Conservation (phyloP, 2,329 filamentous ascomycete species). For the Didymella keratinophila region DNA sequence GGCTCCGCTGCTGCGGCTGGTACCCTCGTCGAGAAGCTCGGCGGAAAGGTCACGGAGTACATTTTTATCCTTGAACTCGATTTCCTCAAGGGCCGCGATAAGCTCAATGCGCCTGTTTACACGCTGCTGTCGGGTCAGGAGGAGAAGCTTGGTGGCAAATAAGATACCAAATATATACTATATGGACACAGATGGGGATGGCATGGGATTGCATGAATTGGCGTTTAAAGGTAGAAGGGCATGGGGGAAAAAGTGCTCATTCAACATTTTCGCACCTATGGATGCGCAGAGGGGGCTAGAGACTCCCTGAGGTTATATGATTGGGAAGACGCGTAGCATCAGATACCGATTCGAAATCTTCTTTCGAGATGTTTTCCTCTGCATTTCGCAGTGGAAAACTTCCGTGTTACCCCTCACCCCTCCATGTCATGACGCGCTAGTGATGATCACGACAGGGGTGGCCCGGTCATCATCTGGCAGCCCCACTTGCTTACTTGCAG, state of each 20-base stretch:
- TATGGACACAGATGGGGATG: conserved; percentile 20
- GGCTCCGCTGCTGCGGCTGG: conserved; percentile 90
- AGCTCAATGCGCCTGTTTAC: conserved; percentile 83
- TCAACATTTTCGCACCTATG: conserved; percentile 21
- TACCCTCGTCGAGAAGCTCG: conserved; percentile 83
- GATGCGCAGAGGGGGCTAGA: background rate
- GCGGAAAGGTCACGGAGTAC: conserved; percentile 85
- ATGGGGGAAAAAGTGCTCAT: conserved; percentile 14
- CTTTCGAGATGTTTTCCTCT: background rate
- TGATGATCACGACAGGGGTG: background rate
- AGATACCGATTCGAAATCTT: background rate
- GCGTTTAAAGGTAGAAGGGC: conserved; percentile 28
- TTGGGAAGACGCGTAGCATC: background rate
- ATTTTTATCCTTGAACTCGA: conserved; percentile 96
- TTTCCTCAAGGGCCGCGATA: conserved; percentile 88
- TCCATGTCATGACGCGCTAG: conserved; percentile 8
- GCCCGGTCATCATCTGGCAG: background rate
- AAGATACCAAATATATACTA: conserved; percentile 10
- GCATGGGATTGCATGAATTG: conserved; percentile 30
- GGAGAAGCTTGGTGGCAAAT: conserved; percentile 35
- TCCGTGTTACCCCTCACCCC: conserved; percentile 12
- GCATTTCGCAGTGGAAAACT: background rate
- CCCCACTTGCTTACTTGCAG: background rate
- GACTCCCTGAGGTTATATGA: background rate
- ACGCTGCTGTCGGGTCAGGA: conserved; percentile 78